Base-by-base conservation (phyloP, 768 basidiomycete genomes). In the Mycena amicta region DNA sequence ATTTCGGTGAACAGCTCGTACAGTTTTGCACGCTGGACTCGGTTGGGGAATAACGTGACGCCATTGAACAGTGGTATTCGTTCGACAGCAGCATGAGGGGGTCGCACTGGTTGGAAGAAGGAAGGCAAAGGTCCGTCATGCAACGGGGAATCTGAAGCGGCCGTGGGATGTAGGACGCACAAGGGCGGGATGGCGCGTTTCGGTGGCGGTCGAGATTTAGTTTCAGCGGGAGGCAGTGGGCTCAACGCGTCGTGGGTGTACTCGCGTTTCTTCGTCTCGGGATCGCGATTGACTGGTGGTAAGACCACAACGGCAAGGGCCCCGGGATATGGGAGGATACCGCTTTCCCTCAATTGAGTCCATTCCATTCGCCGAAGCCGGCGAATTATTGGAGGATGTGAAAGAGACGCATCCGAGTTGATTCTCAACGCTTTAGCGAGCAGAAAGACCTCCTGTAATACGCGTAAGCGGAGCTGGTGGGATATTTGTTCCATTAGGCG, bases 381-480 rank as follows among this genome's bases (percentile, higher is more conserved):
- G 37, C 89, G 81, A 29, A 93, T 71, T 49, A 88, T 65, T 18
- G 62, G 68, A 46, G 65, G 75, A 60, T 52, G 56, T 40, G n/a
- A 60, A 61, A 26, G 60, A 25, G 46, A 52, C 58, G 57, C 63
- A 63, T 47, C 57, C 49, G 55, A 47, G 51, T 59, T 64, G 61
- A 1, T 12, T 13, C 27, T 75, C 70, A 45, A 88, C 68, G 68
- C 70, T 13, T 81, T 79, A 1, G 72, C 75, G 40, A 93, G 70
- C 4, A 92, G 69, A 37, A 86, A 79, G 5, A 93, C 72, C 65
- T 93, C 92, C 68, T 93, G 90, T 2, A 93, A 73, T 13, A 92
- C 80, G 18, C 92, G 84, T 15, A 89, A 70, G 45, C 90, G 89
- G 11, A 93, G 75, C 23, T 87, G 76, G 65, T 92, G 86, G 2